phyloP scores from a whole-genome alignment of 140 eudicot genomes.

The Cichorium intybus region DNA sequence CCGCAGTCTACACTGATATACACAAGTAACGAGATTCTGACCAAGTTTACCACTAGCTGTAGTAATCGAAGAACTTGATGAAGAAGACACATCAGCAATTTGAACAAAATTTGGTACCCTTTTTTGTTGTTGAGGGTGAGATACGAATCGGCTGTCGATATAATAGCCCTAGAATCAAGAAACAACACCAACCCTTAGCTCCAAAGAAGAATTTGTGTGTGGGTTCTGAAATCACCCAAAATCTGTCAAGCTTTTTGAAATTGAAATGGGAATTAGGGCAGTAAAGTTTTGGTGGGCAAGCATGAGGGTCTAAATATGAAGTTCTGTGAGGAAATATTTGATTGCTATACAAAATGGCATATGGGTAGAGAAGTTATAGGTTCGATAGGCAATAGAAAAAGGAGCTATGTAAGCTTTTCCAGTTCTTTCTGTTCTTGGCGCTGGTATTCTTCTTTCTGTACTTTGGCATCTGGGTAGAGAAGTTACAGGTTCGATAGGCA shows the following conservation, averaged over 20 bases:
- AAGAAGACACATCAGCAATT: constrained; percentile 48
- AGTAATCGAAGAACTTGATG: constrained; percentile 24
- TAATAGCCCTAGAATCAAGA: background rate
- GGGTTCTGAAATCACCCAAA: background rate
- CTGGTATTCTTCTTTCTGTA: too few species aligned
- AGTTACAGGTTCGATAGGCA: too few species aligned
- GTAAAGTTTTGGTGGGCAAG: too few species aligned
- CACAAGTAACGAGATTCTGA: too few species aligned
- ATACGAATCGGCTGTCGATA: constrained; percentile 8
- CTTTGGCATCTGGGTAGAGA: too few species aligned
- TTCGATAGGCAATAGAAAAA: constrained; percentile 1
- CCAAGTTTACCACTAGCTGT: too few species aligned
- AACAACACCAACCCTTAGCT: constrained; percentile 3
- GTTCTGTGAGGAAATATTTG: constrained; percentile 5
- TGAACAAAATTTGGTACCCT: constrained; percentile 19
- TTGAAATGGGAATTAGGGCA: constrained; percentile 20
- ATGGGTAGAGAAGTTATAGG: constrained; percentile 15
- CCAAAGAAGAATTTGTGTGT: background rate
- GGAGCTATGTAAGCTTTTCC: too few species aligned
- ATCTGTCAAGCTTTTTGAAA: background rate
- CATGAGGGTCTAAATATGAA: background rate
- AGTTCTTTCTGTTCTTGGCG: too few species aligned
- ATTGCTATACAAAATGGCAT: constrained; percentile 5
- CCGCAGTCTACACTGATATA: constrained; percentile 40
- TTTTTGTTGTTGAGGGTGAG: background rate